Conservation (phyloP, 1,284 basidiomycete genomes). For the Microbotryum lychnidis-dioicae region DNA sequence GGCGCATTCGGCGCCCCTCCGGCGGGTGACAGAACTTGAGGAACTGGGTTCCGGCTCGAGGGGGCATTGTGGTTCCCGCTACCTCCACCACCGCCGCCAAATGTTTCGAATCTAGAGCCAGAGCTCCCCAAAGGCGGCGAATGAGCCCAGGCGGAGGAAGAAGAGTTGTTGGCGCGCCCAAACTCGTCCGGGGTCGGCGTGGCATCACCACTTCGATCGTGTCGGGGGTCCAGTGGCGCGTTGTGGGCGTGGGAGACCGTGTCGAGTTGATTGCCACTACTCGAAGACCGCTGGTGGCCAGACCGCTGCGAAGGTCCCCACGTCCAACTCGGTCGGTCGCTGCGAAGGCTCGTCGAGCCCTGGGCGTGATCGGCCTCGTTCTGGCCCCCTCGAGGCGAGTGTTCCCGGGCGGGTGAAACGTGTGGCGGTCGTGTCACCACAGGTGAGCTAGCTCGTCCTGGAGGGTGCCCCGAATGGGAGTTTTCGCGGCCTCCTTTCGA, state of each 20-base stretch:
- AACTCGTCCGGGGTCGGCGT: too few relatives aligned
- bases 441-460: not conserved
- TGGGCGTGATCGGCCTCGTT: constrained; percentile 16
- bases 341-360: constrained; percentile 1
- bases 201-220: constrained; percentile 1
- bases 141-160: too few relatives aligned
- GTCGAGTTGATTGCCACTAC: not conserved
- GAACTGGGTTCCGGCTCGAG: too few relatives aligned
- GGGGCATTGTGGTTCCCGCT: too few relatives aligned
- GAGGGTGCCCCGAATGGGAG: not conserved
- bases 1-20: too few relatives aligned
- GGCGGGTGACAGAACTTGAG: too few relatives aligned
- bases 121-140: too few relatives aligned
- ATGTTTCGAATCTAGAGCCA: too few relatives aligned
- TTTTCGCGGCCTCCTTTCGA: constrained; percentile 2
- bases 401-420: not conserved
- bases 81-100: too few relatives aligned
- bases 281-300: not conserved
- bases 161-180: too few relatives aligned
- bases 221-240: constrained; percentile 7
- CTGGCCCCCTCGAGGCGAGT: not conserved
- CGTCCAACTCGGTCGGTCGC: constrained; percentile 15
- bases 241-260: not conserved
- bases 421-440: not conserved
- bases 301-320: constrained; percentile 8